Evolutionary conservation across 345 rosid genomes (phyloP).

Genomic region (Salix dunnii): DNA sequence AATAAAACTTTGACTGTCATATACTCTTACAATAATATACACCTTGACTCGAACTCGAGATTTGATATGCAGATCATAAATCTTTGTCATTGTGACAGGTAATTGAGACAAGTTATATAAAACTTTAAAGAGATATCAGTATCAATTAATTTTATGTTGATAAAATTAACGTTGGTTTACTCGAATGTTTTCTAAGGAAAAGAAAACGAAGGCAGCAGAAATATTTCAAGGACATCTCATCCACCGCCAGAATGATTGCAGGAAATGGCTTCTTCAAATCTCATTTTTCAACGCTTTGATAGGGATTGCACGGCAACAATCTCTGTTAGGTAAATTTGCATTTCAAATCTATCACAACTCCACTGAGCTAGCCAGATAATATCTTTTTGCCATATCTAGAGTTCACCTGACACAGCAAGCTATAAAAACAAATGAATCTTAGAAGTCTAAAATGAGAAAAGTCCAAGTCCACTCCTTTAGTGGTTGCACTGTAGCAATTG

Average conservation of each 20-base stretch:
- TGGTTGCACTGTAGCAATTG: background rate
- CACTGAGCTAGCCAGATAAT: background rate
- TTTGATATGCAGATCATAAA: too few species aligned
- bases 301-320: constrained; percentile 12
- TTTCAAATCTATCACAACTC: background rate
- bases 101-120: too few species aligned
- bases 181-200: background rate
- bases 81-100: too few species aligned
- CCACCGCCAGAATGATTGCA: constrained; percentile 42
- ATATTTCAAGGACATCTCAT: constrained; percentile 16
- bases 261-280: background rate
- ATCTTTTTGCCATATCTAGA: background rate
- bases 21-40: too few species aligned
- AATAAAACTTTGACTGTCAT: accelerated
- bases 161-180: background rate
- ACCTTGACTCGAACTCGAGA: too few species aligned
- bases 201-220: background rate
- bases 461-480: too few species aligned
- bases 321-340: background rate
- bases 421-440: background rate
- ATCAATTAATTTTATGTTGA: background rate
- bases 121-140: background rate
- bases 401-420: background rate
- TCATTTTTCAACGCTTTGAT: constrained; percentile 20
- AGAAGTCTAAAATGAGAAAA: too few species aligned